Evolutionary conservation across 805 yeast genomes (phyloP), one percentile per base, ranked within the genome.

Genomic region (Starmerella tilneyi): DNA sequence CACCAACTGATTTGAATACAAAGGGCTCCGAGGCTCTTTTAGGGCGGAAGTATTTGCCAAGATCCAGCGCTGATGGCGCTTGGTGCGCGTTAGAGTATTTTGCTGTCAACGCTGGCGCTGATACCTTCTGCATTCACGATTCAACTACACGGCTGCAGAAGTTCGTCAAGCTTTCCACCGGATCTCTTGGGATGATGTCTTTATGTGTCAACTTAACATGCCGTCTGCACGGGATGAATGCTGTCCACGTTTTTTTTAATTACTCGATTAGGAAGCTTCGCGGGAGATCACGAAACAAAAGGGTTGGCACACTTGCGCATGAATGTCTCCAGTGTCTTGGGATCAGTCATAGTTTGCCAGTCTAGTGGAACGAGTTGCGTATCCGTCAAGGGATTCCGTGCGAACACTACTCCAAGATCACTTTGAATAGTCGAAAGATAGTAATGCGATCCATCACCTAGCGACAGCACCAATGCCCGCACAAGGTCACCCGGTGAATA

Each of bases 391-490:
- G 79, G 80, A 17, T 63, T 73, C 49, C 73, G 76, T 5, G 97
- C 96, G 62, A 88, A 83, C 1, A 92, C 79, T 4, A 92, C 98
- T 3, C 99, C 99, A 31, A 89, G 67, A 57, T 89, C 95, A 61
- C 89, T 85, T 51, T 80, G 70, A 2, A 96, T 94, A 0, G 98
- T 92, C 6, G 85, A 74, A 51, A 92, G 67, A 61, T 88, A 92
- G 60, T 88, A 92, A 60, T 84, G 84, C 16, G 81, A 72, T 8
- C 97, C 97, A 63, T 92, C 98, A 45, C 99, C 99, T 27, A 92
- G 66, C 0, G 95, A 84, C 23, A 78, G 57, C 8, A 88, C 79
- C 53, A 72, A 68, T 0, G 95, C 96, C 50, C 94, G 71, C 2
- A 92, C 83, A 43, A 92, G 75, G 63, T 92, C 99, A 13, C 96